Conservation (phyloP, 805 yeast genomes). For the Pichia cabralensis region DNA sequence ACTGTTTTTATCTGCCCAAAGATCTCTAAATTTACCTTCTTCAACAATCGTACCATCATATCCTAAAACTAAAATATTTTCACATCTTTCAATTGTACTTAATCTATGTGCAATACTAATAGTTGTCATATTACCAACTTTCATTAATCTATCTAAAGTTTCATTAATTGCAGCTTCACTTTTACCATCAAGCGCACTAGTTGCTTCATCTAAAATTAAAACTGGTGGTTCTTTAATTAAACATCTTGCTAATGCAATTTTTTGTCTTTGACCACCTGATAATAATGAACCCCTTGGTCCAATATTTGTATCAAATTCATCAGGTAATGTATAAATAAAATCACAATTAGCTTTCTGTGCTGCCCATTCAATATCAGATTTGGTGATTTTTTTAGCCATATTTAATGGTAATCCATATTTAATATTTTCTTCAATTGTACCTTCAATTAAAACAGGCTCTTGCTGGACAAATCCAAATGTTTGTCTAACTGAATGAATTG, state of each 20-base stretch:
- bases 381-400: conserved; percentile 42
- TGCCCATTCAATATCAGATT: conserved; percentile 55
- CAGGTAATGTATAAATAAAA: conserved; percentile 68
- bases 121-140: conserved; percentile 41
- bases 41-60: conserved; percentile 69
- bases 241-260: conserved; percentile 69
- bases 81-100: conserved; percentile 77
- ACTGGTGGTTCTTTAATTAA: conserved; percentile 56
- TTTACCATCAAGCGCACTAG: conserved; percentile 85
- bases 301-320: conserved; percentile 70
- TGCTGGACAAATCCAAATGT: conserved; percentile 85
- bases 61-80: conserved; percentile 73
- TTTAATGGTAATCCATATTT: conserved; percentile 50
- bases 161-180: conserved; percentile 79
- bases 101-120: conserved; percentile 89
- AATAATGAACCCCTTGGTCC: conserved; percentile 66
- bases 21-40: conserved; percentile 55
- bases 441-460: conserved; percentile 83
- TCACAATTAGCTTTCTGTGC: conserved; percentile 65
- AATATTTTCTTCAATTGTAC: conserved; percentile 80
- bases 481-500: conserved; percentile 65
- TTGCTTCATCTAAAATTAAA: conserved; percentile 68
- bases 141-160: conserved; percentile 50
- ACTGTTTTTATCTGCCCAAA: conserved; percentile 34
- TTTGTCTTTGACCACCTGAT: conserved; percentile 72